These are phyloP conservation scores for Hypoxylon fragiforme DNA, from an alignment of 495 filamentous ascomycete genomes.

Conservation along the genomic window DNA sequence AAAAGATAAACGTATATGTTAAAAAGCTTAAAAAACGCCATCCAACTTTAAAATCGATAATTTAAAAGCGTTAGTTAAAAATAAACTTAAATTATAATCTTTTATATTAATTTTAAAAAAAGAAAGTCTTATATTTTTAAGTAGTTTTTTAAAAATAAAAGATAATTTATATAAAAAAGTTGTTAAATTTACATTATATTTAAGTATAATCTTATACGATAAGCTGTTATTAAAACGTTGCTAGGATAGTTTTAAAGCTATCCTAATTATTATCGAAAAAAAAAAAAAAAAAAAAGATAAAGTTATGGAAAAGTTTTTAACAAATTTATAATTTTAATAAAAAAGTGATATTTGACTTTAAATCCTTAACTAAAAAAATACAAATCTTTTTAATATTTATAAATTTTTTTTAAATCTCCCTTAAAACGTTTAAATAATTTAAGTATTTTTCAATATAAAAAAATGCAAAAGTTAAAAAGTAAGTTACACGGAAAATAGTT, in stretches of 20 bases:
- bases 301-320: neutral
- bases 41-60: no score
- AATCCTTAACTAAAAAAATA: neutral
- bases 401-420: neutral
- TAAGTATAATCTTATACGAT: neutral
- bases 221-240: neutral
- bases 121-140: no score
- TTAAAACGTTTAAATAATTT: neutral
- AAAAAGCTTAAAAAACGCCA: no score
- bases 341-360: neutral
- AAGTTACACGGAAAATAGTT: no score
- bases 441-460: neutral
- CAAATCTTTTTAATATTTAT: neutral
- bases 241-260: neutral
- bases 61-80: no score
- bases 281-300: neutral
- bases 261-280: neutral
- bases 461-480: neutral
- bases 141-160: no score
- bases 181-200: neutral
- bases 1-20: no score
- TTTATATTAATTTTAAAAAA: no score
- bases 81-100: no score
- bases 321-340: neutral
- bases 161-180: neutral